These are phyloP conservation scores for Lactifluus pinguis DNA, from an alignment of 768 basidiomycete species.

Conservation along the genomic window DNA sequence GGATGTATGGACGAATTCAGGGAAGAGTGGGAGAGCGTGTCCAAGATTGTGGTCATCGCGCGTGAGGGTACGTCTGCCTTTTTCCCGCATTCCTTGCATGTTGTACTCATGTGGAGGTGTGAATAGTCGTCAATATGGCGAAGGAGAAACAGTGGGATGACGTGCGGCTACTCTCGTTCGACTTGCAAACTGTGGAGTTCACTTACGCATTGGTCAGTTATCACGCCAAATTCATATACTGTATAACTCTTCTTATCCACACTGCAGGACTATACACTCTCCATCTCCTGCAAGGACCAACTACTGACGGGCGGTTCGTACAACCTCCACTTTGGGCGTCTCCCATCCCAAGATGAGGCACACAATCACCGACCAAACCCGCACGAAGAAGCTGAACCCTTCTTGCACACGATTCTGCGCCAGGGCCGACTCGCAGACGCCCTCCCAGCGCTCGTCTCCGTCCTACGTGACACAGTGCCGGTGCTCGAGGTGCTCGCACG, in stretches of 20 bases:
- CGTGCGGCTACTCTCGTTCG: slow-evolving; percentile 79
- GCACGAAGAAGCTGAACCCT: slow-evolving; percentile 70
- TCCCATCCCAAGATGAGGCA: slow-evolving; percentile 1
- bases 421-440: slow-evolving; percentile 59
- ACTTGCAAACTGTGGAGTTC: slow-evolving; percentile 88
- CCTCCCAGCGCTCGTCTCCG: slow-evolving; percentile 53
- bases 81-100: background rate
- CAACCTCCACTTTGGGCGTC: slow-evolving; percentile 61
- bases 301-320: slow-evolving; percentile 58
- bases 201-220: slow-evolving; percentile 54
- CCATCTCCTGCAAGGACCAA: slow-evolving; percentile 73
- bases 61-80: slow-evolving; percentile 55
- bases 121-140: slow-evolving; percentile 72
- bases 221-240: background rate
- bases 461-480: slow-evolving; percentile 71
- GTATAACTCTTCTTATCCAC: background rate
- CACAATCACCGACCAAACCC: slow-evolving; percentile 46
- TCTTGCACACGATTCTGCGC: slow-evolving; percentile 61
- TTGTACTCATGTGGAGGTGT: background rate
- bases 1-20: slow-evolving; percentile 85
- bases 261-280: slow-evolving; percentile 61
- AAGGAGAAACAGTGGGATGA: slow-evolving; percentile 63
- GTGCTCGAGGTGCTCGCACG: slow-evolving; percentile 64
- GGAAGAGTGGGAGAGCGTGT: slow-evolving; percentile 88
- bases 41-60: slow-evolving; percentile 90